These are phyloP conservation scores for Rhizophagus sp. DNA, from an alignment of 192 early-diverging fungal species.

Conservation along the genomic window DNA sequence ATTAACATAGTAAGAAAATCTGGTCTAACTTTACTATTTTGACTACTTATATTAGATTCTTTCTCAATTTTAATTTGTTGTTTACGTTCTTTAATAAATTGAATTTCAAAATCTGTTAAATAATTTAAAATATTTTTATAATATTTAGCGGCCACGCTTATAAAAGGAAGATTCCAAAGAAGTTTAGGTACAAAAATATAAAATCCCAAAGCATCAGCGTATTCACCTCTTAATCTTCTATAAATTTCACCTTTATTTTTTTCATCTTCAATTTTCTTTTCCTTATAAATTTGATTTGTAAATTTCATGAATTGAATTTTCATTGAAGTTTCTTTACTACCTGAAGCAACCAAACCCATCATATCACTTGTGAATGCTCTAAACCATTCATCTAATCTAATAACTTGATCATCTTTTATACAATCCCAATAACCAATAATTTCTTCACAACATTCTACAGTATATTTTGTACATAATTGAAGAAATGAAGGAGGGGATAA, in stretches of 20 bases:
- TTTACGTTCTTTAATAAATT: constrained; percentile 31
- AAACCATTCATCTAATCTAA: constrained; percentile 30
- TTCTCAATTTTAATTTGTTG: not conserved
- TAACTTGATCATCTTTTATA: not conserved
- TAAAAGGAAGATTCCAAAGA: constrained; percentile 18
- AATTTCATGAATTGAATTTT: constrained; percentile 2
- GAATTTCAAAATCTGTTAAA: constrained; percentile 16
- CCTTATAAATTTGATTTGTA: not conserved
- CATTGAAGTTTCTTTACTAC: constrained; percentile 27
- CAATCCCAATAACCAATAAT: constrained; percentile 20
- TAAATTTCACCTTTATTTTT: constrained; percentile 4
- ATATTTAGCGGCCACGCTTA: not conserved
- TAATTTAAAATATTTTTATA: not conserved
- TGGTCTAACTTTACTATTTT: constrained; percentile 1
- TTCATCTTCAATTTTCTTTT: constrained; percentile 1
- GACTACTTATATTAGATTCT: not conserved
- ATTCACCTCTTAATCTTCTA: constrained; percentile 8
- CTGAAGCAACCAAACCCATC: constrained; percentile 28
- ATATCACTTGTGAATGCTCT: constrained; percentile 28
- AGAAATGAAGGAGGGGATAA: constrained; percentile 28
- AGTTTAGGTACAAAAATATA: constrained; percentile 23
- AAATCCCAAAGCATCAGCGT: constrained; percentile 10
- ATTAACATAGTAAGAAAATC: constrained; percentile 32
- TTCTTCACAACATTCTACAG: constrained; percentile 12
- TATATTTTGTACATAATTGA: constrained; percentile 19